Conservation (phyloP, 1,284 basidiomycete species). For the Rhodotorula sp. region DNA sequence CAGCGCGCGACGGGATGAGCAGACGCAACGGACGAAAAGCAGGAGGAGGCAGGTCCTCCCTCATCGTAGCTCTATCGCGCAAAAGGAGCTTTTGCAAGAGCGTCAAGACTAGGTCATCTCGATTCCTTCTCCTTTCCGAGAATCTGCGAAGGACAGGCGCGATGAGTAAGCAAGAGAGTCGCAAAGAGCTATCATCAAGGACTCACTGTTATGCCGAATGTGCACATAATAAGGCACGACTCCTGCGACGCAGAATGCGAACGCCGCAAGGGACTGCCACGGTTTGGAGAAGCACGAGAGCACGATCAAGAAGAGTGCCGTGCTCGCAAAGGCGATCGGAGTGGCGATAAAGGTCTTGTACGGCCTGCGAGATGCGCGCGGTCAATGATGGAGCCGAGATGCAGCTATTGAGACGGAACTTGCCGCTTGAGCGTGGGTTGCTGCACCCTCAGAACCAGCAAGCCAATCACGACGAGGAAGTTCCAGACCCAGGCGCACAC, state of each 20-base stretch:
- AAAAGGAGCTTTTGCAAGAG: background rate
- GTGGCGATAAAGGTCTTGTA: slow-evolving; percentile 90
- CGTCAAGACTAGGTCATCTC: slow-evolving; percentile 15
- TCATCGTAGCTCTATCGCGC: no score
- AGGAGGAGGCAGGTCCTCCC: background rate
- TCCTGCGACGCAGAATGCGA: slow-evolving; percentile 48
- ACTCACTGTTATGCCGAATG: slow-evolving; percentile 11
- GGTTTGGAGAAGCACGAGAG: slow-evolving; percentile 96
- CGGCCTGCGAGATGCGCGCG: slow-evolving; percentile 57
- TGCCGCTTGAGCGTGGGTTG: slow-evolving; percentile 84
- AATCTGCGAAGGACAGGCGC: no score
- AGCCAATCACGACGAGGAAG: slow-evolving; percentile 81
- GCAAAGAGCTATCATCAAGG: background rate
- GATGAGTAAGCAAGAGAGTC: background rate
- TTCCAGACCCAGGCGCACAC: slow-evolving; percentile 88
- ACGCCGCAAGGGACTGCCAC: slow-evolving; percentile 76
- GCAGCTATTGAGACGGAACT: slow-evolving; percentile 19
- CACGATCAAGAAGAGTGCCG: slow-evolving; percentile 84
- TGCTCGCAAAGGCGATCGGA: slow-evolving; percentile 84
- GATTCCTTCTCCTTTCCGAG: slow-evolving; percentile 4
- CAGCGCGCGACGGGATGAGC: background rate
- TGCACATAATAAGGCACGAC: slow-evolving; percentile 35
- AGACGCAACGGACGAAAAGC: background rate
- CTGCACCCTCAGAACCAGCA: slow-evolving; percentile 82
- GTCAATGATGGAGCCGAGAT: background rate